phyloP scores from a whole-genome alignment of 208 protist genomes.

The Angomonas ambiguus region DNA sequence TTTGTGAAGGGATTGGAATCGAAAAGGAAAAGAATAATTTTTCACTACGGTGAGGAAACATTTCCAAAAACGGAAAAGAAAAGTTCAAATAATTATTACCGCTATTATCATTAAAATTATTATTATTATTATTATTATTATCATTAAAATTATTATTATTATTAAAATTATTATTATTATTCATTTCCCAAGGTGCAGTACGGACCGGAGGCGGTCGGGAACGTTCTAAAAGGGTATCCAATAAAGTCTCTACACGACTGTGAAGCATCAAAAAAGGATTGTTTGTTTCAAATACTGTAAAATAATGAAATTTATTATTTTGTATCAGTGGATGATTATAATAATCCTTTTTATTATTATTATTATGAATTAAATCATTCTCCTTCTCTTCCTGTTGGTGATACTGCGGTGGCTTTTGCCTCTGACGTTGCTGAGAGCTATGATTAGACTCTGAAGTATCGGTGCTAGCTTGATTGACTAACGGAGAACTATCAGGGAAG shows the following conservation, averaged over 20 bases:
- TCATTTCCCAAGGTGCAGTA: no score
- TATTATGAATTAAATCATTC: background rate
- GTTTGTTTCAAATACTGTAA: background rate
- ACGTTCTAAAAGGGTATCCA: no score
- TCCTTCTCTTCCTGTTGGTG: no score
- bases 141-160: background rate
- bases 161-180: no score
- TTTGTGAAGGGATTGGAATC: no score
- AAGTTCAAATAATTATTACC: background rate
- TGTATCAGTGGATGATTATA: background rate
- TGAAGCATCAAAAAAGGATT: background rate
- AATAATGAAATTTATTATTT: background rate
- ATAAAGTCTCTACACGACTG: background rate
- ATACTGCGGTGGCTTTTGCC: no score
- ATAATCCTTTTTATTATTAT: background rate
- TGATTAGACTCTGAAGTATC: background rate
- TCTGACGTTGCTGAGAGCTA: no score
- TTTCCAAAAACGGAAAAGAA: constrained; percentile 5
- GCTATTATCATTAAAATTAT: no score
- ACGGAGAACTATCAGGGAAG: no score
- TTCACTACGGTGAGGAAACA: no score
- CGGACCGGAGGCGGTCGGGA: no score
- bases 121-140: constrained; percentile 2
- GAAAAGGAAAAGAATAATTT: no score
- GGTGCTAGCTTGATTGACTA: background rate